A percentile compares a stretch with the other conserved stretches of the same genome.
These are phyloP conservation scores for Teunomyces atbi DNA, from an alignment of 805 yeast genomes.

Conservation along the genomic window DNA sequence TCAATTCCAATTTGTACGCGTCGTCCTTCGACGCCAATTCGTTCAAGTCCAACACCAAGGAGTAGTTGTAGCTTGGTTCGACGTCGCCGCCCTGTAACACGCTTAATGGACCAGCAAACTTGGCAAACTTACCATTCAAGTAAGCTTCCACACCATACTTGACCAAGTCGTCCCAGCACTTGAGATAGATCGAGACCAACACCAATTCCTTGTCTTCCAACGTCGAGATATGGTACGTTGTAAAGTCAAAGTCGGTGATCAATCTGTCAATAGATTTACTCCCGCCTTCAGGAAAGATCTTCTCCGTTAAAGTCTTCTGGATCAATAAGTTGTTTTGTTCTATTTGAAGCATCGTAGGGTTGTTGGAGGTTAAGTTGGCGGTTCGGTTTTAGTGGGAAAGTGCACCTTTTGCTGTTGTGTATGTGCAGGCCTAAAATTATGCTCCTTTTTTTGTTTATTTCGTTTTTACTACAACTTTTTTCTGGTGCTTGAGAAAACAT, in stretches of 20 bases:
- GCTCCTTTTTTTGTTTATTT: neutral
- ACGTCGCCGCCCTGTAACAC: conserved; percentile 32
- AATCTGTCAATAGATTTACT: conserved; percentile 70
- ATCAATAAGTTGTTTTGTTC: conserved; percentile 82
- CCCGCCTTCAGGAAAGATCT: conserved; percentile 40
- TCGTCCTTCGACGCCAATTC: conserved; percentile 32
- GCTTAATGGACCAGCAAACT: conserved; percentile 30
- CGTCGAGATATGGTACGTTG: conserved; percentile 91
- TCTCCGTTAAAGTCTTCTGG: conserved; percentile 75
- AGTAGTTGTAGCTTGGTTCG: conserved; percentile 82
- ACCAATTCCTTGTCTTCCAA: conserved; percentile 60
- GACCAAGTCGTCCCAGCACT: conserved; percentile 71
- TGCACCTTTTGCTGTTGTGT: neutral
- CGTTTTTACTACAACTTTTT: neutral
- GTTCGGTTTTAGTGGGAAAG: neutral
- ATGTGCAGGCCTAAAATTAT: neutral
- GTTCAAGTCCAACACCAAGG: conserved; percentile 64
- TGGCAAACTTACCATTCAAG: conserved; percentile 51
- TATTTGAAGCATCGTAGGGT: conserved; percentile 67
- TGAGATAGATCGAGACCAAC: conserved; percentile 67
- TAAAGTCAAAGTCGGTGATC: conserved; percentile 93
- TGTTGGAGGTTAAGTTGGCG: conserved; percentile 2
- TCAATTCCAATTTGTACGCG: conserved; percentile 50
- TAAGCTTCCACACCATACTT: conserved; percentile 63
- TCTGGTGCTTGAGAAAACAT: too few relatives aligned